A percentile compares a stretch with the other conserved stretches of the same genome.
Evolutionary conservation across 768 basidiomycete genomes (phyloP).

Genomic region (Russula vinacea): DNA sequence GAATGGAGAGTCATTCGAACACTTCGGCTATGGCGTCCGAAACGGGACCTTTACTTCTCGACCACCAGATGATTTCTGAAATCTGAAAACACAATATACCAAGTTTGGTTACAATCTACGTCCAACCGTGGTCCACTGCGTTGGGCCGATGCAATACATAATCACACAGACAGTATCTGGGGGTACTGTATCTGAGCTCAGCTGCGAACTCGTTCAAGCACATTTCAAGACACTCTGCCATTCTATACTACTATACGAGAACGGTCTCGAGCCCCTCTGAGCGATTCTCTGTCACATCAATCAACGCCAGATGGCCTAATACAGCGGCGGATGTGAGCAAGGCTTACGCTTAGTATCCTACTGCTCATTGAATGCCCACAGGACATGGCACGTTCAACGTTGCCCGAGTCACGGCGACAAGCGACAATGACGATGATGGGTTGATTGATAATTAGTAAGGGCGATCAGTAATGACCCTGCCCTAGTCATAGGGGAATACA

Average conservation of each 20-base stretch:
- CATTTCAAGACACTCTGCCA: no score
- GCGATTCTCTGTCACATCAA: not conserved
- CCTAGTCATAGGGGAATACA: slow-evolving; percentile 9
- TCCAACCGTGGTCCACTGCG: no score
- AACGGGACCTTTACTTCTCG: no score
- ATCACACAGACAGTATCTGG: no score
- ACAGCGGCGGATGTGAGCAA: not conserved
- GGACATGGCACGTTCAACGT: not conserved
- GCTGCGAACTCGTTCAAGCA: no score
- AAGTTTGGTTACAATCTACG: no score
- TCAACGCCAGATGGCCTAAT: not conserved
- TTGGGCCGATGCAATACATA: no score
- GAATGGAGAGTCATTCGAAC: no score
- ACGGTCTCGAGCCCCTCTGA: not conserved
- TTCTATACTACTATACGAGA: not conserved
- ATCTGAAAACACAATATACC: no score
- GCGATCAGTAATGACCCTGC: slow-evolving; percentile 2
- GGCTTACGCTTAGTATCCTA: not conserved
- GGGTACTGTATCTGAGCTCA: no score
- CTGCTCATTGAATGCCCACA: not conserved
- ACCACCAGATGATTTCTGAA: no score
- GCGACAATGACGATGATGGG: not conserved
- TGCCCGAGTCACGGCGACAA: not conserved
- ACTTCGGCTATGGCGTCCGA: no score
- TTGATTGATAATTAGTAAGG: not conserved